phyloP scores from a whole-genome alignment of 768 basidiomycete species.

The Suillus hirtellus region DNA sequence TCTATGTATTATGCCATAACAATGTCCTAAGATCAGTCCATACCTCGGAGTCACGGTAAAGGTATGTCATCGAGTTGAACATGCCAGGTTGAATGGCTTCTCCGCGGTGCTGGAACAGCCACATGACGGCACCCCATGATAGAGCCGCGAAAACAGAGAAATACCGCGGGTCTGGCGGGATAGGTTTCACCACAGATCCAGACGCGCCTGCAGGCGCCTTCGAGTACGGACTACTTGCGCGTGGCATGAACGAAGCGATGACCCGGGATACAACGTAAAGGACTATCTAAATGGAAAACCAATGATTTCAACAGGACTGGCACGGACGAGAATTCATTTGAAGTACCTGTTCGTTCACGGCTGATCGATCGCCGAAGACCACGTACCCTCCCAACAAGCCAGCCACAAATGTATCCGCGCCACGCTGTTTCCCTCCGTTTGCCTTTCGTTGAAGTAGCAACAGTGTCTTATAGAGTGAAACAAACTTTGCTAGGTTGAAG shows the following conservation, averaged over 20 bases:
- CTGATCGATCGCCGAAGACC: slow-evolving; percentile 82
- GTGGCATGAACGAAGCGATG: slow-evolving; percentile 87
- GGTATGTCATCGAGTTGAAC: slow-evolving; percentile 94
- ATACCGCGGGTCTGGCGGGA: slow-evolving; percentile 82
- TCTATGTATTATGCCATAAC: slow-evolving; percentile 85
- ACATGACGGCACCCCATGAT: slow-evolving; percentile 97
- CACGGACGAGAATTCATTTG: slow-evolving; percentile 2
- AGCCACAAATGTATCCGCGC: slow-evolving; percentile 86
- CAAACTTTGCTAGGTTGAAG: slow-evolving; percentile 90
- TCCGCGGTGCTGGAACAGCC: slow-evolving; percentile 82
- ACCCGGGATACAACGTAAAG: slow-evolving; percentile 94
- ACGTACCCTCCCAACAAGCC: slow-evolving; percentile 91
- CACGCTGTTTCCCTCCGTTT: slow-evolving; percentile 81
- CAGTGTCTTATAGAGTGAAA: slow-evolving; percentile 87
- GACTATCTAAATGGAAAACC: slow-evolving; percentile 65
- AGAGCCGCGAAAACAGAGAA: slow-evolving; percentile 88
- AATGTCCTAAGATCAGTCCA: slow-evolving; percentile 85
- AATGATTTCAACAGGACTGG: slow-evolving; percentile 12
- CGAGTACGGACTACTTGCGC: slow-evolving; percentile 59
- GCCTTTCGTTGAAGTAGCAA: slow-evolving; percentile 79
- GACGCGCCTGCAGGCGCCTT: slow-evolving; percentile 42
- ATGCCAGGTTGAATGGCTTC: slow-evolving; percentile 96
- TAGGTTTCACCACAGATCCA: slow-evolving; percentile 53
- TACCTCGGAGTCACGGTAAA: slow-evolving; percentile 89
- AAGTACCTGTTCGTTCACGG: slow-evolving; percentile 86